phyloP scores from a whole-genome alignment of 352 stramenopile species.

The Aphanomyces euteiches region DNA sequence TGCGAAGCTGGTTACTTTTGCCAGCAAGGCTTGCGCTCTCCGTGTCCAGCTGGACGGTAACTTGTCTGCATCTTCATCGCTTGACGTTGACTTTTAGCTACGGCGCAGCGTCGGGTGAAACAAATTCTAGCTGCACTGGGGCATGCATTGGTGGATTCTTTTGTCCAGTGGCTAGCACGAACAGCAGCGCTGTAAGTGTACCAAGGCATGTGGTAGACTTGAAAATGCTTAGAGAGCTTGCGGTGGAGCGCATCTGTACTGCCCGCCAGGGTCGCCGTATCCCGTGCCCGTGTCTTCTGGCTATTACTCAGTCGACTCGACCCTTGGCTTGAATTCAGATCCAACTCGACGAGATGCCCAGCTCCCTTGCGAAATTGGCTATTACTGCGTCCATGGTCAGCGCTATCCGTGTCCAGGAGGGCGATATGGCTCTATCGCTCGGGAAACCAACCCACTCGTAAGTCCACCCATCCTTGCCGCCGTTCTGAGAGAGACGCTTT shows the following conservation, averaged over 20 bases:
- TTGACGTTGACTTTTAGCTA: not conserved
- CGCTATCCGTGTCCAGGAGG: constrained; percentile 55
- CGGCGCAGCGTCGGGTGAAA: constrained; percentile 9
- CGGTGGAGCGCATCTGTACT: constrained; percentile 27
- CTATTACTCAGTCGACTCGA: constrained; percentile 27
- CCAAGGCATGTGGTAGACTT: not conserved
- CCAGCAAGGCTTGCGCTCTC: constrained; percentile 14
- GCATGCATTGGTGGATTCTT: constrained; percentile 9
- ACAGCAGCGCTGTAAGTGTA: not conserved
- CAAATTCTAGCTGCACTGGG: constrained; percentile 5
- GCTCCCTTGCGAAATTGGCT: constrained; percentile 58
- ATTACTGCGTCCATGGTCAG: constrained; percentile 50
- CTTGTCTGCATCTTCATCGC: not conserved
- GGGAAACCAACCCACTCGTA: constrained; percentile 44
- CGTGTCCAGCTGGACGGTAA: constrained; percentile 32
- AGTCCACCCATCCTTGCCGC: not conserved
- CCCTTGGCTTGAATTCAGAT: constrained; percentile 1
- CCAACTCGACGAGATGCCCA: constrained; percentile 37
- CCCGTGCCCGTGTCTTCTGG: constrained; percentile 20
- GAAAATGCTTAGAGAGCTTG: constrained; percentile 11
- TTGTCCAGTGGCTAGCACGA: constrained; percentile 19
- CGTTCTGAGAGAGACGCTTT: not conserved
- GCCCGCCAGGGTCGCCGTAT: constrained; percentile 24
- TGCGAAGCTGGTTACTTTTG: constrained; percentile 30
- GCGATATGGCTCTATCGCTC: constrained; percentile 43